Conservation (phyloP, 2,329 filamentous ascomycete species). For the Alternaria triticina region DNA sequence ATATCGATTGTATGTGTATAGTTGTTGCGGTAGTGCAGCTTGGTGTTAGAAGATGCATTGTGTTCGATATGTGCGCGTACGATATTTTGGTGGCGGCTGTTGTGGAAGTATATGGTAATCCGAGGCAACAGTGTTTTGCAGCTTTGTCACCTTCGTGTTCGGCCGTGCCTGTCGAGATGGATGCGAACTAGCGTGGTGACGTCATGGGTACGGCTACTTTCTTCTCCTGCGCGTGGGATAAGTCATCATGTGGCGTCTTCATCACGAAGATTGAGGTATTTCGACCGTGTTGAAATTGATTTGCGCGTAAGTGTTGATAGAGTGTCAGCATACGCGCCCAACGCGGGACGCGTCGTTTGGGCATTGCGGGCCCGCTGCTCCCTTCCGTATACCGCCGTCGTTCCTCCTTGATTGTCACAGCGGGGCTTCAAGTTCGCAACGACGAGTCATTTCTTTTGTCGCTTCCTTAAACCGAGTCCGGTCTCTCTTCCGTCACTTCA, state of each 20-base stretch:
- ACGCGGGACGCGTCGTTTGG: not conserved
- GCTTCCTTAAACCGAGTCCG: not conserved
- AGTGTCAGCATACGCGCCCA: not conserved
- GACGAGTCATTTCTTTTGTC: not conserved
- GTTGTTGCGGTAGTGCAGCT: not conserved
- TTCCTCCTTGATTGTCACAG: not conserved
- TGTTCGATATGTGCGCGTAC: not conserved
- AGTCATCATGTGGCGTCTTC: not conserved
- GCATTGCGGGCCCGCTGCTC: not conserved
- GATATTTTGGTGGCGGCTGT: not conserved
- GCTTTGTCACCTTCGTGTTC: not conserved
- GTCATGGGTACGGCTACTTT: not conserved
- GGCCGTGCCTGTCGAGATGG: not conserved
- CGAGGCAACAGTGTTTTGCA: not conserved
- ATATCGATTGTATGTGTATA: not conserved
- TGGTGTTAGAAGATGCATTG: not conserved
- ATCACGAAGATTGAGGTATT: not conserved
- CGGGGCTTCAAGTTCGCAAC: not conserved
- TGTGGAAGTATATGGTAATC: not conserved
- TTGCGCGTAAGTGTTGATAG: not conserved
- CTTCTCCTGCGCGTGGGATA: too few species aligned
- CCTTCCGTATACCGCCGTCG: not conserved
- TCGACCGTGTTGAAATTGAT: not conserved
- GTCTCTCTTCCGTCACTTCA: not conserved
- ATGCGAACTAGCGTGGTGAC: not conserved